Evolutionary conservation across 768 basidiomycete genomes (phyloP), one percentile per base, ranked within the genome.

Genomic region (Hemileccinum rubropunctum): DNA sequence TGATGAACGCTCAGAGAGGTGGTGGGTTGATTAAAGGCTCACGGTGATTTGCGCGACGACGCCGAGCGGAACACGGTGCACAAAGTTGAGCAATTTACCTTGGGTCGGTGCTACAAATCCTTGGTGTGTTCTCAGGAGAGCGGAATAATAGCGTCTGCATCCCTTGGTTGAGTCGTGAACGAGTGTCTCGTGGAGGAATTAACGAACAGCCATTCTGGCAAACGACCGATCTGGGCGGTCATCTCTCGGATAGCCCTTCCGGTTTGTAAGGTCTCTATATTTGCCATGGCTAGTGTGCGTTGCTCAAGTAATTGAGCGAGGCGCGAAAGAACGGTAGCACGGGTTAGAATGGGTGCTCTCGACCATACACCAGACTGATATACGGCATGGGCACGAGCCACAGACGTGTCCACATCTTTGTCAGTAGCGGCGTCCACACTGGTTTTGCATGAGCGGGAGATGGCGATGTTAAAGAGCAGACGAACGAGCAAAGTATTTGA

Each of bases 41-140:
- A 89, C 90, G 13, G 88, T 92, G 21, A 94, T 88, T 63, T 93
- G 90, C 1, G 85, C 91, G 34, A 91, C 88, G n/a, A 92, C 91
- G 11, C 91, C 91, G 1, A 94, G 76, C 1, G 91, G 90, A 11
- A 90, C 74, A 13, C 91, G 78, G 42, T 82, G 78, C 6, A 93
- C 84, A 64, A 88, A 85, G 60, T 92, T 93, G 32, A 92, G 69
- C 34, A 93, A 65, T 46, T 79, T 81, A 0, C 91, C 91, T 58
- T 90, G 85, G 0, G 88, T 88, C 3, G 90, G 91, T 13, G 86
- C 82, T 15, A 91, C 76, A 53, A 81, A 84, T 14, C 66, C 72
- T 62, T 84, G 82, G 38, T 80, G 76, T 2, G 89, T 92, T 41
- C 90, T 73, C 38, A 91, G 62, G 4, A 92, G 64, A 1, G 89